Base-by-base conservation (phyloP, 768 basidiomycete genomes). In the Lactarius hengduanensis region DNA sequence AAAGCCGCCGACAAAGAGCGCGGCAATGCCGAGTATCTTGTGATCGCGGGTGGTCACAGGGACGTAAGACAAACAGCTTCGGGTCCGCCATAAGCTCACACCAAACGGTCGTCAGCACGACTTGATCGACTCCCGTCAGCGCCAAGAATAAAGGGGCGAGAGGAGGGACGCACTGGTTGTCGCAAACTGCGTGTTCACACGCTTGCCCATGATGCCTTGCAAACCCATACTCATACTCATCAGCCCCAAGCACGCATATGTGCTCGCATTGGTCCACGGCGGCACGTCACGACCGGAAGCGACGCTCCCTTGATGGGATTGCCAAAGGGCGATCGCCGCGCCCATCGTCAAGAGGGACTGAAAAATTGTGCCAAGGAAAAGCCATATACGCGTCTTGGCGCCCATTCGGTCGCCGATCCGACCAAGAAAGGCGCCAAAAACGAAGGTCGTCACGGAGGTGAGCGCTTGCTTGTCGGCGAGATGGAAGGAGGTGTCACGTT, bases 91-190 rank as follows among this genome's bases (percentile, higher is more conserved):
- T 83, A 57, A 95, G 84, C 71, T 95, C 93, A 70, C 92, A 91
- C 92, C 92, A 95, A 64, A 93, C 84, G 20, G 90, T 91, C 18
- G 93, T 95, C 11, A 95, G 80, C 54, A 94, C 91, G 69, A 93
- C 91, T 86, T 58, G 5, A 26, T 16, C 38, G 74, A 26, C 22
- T 63, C 36, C 47, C n/a, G 60, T 43, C 36, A 60, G 55, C 30
- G 6, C 26, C 36, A 28, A 50, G 57, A 47, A 36, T 54, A 22
- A 50, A 40, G 15, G 26, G 34, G 43, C 55, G 15, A 20, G 30
- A 57, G 45, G 16, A 2, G 36, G 32, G 38, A 43, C 85, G 73
- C 53, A 89, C 89, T 87, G 22, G 88, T 90, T 0, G 88, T 90
- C 18, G 88, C 86, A 73, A 90, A 94, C 74, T 91, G 88, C 10